These are phyloP conservation scores for Ustilago bromivora DNA, from an alignment of 1,284 basidiomycete species.

Conservation along the genomic window DNA sequence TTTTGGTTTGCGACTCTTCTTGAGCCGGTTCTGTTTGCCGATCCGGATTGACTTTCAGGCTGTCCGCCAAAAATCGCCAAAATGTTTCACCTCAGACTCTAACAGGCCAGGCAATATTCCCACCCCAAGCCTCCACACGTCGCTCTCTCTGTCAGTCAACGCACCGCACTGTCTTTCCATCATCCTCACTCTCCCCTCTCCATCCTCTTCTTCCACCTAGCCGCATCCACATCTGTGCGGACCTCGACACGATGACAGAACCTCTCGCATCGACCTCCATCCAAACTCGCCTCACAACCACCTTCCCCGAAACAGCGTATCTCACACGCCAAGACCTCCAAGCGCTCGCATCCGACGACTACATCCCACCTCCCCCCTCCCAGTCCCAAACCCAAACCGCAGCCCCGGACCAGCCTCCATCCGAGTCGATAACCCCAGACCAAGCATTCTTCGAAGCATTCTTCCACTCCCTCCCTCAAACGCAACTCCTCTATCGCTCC, in stretches of 20 bases:
- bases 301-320: constrained; percentile 51
- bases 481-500: constrained; percentile 36
- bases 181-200: not conserved
- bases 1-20: not conserved
- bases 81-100: not conserved
- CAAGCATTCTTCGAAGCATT: constrained; percentile 56
- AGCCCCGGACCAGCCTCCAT: not conserved
- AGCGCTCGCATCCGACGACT: constrained; percentile 40
- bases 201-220: constrained; percentile 5
- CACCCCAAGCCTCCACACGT: not conserved
- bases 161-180: not conserved
- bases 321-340: constrained; percentile 56
- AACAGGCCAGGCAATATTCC: not conserved
- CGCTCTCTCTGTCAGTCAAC: constrained; percentile 1
- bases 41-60: constrained; percentile 3
- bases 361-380: constrained; percentile 2
- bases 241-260: constrained; percentile 24
- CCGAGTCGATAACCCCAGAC: constrained; percentile 19
- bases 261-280: constrained; percentile 29
- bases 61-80: not conserved
- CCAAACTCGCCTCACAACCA: constrained; percentile 46
- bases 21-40: constrained; percentile 16
- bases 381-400: not conserved
- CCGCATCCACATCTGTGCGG: not conserved
- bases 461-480: constrained; percentile 52